Evolutionary conservation across 305 asterid species (phyloP).

Genomic region (Nicotiana rustica): DNA sequence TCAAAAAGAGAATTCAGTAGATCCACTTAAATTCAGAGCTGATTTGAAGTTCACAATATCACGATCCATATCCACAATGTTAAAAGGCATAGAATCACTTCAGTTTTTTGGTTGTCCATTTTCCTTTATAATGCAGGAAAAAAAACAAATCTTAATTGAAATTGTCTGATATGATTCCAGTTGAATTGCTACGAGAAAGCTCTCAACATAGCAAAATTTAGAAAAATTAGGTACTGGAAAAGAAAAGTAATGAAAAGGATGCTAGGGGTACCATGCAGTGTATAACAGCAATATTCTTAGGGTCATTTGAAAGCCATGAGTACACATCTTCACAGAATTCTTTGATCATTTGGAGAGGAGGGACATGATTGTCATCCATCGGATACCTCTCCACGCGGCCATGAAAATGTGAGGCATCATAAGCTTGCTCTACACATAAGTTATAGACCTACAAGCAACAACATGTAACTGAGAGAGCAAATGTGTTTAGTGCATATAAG

Average conservation of each 20-base stretch:
- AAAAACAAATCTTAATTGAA: no score
- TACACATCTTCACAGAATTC: slow-evolving; percentile 82
- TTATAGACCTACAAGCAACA: slow-evolving; percentile 66
- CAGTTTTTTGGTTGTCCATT: no score
- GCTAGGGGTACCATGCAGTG: slow-evolving; percentile 74
- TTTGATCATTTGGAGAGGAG: slow-evolving; percentile 68
- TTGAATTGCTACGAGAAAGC: no score
- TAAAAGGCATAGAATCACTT: no score
- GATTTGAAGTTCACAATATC: no score
- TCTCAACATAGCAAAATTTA: neutral
- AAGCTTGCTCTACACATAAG: slow-evolving; percentile 74
- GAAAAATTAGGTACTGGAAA: neutral
- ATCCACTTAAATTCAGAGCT: no score
- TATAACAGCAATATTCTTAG: slow-evolving; percentile 74
- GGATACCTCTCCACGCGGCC: slow-evolving; percentile 81
- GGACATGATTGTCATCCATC: slow-evolving; percentile 86
- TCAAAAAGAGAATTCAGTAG: no score
- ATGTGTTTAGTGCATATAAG: neutral
- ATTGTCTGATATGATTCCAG: no score
- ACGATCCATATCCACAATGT: no score
- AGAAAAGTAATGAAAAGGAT: neutral
- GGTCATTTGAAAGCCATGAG: slow-evolving; percentile 70
- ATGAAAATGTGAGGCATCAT: slow-evolving; percentile 72
- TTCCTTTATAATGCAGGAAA: no score
- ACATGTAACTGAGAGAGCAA: neutral